Evolutionary conservation across 805 yeast species (phyloP).

Genomic region (Tetrapisispora phaffii): DNA sequence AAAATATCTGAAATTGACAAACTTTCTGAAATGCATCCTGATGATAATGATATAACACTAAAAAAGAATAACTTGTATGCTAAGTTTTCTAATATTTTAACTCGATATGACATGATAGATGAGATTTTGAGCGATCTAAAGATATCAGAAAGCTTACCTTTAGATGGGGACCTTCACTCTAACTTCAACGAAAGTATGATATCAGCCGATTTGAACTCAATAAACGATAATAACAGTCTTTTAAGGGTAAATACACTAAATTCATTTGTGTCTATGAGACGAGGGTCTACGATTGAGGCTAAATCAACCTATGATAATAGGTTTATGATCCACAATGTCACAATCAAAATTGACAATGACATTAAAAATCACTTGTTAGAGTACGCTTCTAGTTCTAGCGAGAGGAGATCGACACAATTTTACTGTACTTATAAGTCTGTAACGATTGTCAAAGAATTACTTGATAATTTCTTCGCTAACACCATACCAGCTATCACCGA

Average conservation of each 20-base stretch:
- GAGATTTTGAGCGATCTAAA: constrained; percentile 26
- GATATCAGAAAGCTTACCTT: constrained; percentile 18
- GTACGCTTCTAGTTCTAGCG: constrained; percentile 37
- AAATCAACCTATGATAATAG: constrained; percentile 42
- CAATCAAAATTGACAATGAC: constrained; percentile 44
- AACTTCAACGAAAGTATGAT: constrained; percentile 9
- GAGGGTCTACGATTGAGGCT: constrained; percentile 18
- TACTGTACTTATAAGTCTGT: constrained; percentile 43
- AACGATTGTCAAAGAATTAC: constrained; percentile 36
- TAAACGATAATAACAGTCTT: constrained; percentile 8
- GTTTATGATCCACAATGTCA: constrained; percentile 46
- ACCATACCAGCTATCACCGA: constrained; percentile 15
- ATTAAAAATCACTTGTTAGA: constrained; percentile 40
- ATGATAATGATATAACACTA: constrained; percentile 2
- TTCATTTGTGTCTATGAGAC: constrained; percentile 26
- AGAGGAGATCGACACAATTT: constrained; percentile 35
- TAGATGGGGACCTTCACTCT: constrained; percentile 3
- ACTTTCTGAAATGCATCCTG: not conserved
- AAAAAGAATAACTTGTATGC: constrained; percentile 11
- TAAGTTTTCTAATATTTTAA: constrained; percentile 27
- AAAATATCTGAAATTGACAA: constrained; percentile 6
- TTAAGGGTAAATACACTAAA: constrained; percentile 20
- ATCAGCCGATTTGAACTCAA: not conserved
- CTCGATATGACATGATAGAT: constrained; percentile 25
- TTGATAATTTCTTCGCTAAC: constrained; percentile 19